phyloP scores from a whole-genome alignment of 306 rosid species.

The Heteromeles arbutifolia region DNA sequence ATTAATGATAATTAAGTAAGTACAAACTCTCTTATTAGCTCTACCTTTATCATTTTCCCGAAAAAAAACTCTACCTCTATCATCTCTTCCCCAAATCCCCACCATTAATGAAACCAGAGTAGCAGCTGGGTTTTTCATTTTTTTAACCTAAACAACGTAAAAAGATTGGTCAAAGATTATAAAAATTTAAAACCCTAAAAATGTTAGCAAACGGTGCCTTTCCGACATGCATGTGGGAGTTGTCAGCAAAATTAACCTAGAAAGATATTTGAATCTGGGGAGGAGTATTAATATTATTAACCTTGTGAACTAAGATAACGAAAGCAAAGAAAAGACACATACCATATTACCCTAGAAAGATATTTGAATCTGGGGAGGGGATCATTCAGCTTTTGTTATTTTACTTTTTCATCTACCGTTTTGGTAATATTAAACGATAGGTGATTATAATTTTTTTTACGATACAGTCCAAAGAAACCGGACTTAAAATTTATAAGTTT shows the following conservation, averaged over 20 bases:
- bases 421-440: too few relatives aligned
- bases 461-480: too few relatives aligned
- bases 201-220: neutral
- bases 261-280: neutral
- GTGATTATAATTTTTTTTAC: too few relatives aligned
- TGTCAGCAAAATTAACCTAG: neutral
- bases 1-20: neutral
- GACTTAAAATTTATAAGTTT: too few relatives aligned
- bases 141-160: slow-evolving; percentile 6
- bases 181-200: neutral
- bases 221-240: slow-evolving; percentile 1
- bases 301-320: neutral
- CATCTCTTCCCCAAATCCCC: neutral
- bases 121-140: neutral
- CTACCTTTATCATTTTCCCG: too few relatives aligned
- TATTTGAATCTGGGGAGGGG: too few relatives aligned
- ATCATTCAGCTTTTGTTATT: too few relatives aligned
- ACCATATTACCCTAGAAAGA: neutral
- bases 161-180: slow-evolving; percentile 11
- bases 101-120: slow-evolving; percentile 1
- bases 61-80: neutral
- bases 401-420: too few relatives aligned
- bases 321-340: neutral
- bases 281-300: neutral
- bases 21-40: neutral